Conservation (phyloP, 805 yeast species). For the Wickerhamomyces ciferrii region DNA sequence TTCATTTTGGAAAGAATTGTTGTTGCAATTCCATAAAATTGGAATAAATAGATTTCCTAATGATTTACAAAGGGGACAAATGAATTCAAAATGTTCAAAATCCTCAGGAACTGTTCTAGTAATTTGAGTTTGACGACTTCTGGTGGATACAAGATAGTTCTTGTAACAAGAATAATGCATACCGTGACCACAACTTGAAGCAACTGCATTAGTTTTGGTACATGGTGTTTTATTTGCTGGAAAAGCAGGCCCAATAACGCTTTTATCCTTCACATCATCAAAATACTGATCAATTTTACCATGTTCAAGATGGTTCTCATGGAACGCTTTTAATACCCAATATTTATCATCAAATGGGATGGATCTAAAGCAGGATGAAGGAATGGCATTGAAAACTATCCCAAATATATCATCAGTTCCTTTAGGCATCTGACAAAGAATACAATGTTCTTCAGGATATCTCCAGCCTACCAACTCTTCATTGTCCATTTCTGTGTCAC, state of each 20-base stretch:
- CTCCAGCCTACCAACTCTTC: constrained; percentile 44
- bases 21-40: constrained; percentile 51
- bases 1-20: constrained; percentile 15
- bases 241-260: constrained; percentile 71
- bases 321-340: constrained; percentile 63
- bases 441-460: constrained; percentile 72
- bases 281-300: constrained; percentile 35
- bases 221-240: constrained; percentile 28
- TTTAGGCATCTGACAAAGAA: constrained; percentile 76
- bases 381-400: constrained; percentile 55
- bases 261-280: constrained; percentile 27
- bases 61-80: constrained; percentile 90
- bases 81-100: constrained; percentile 61
- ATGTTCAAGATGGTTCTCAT: constrained; percentile 27
- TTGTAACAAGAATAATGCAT: constrained; percentile 80
- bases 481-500: constrained; percentile 32
- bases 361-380: constrained; percentile 53
- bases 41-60: constrained; percentile 84
- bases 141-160: constrained; percentile 52
- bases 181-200: constrained; percentile 89
- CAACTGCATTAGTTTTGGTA: constrained; percentile 14
- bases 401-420: constrained; percentile 68
- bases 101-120: constrained; percentile 82
- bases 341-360: constrained; percentile 60
- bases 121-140: constrained; percentile 59